Evolutionary conservation across 2,329 filamentous ascomycete species (phyloP).

Genomic region (Colletotrichum paranaense): DNA sequence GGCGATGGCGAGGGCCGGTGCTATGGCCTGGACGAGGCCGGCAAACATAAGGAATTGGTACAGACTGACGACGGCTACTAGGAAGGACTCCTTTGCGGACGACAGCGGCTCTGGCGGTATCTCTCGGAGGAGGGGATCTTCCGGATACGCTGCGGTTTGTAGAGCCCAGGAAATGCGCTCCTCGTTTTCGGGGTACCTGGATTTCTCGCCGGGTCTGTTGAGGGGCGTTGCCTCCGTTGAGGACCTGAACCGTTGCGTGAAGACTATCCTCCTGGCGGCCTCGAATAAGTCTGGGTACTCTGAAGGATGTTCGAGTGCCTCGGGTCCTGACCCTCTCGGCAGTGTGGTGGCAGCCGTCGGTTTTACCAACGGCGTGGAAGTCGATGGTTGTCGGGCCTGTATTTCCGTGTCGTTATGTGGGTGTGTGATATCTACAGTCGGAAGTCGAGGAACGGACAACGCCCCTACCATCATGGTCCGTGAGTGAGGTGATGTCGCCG

Average conservation of each 20-base stretch:
- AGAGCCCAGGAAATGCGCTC: neutral
- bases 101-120: neutral
- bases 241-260: constrained; percentile 1
- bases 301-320: neutral
- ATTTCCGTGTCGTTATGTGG: too few relatives aligned
- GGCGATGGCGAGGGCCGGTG: constrained; percentile 1
- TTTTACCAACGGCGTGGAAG: neutral
- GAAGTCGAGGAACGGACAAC: neutral
- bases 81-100: neutral
- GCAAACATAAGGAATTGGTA: constrained; percentile 14
- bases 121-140: neutral
- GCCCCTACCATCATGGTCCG: neutral
- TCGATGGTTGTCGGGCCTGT: neutral
- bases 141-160: neutral
- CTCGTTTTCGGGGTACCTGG: neutral
- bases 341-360: neutral
- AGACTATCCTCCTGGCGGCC: constrained; percentile 16
- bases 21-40: constrained; percentile 3
- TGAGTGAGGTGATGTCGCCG: neutral
- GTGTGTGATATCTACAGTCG: too few relatives aligned
- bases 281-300: constrained; percentile 9
- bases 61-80: neutral
- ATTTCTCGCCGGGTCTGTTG: neutral
- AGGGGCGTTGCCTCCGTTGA: neutral
- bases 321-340: neutral